A percentile compares a stretch with the other conserved stretches of the same genome.
These are phyloP conservation scores for Candida sphagnicola DNA, from an alignment of 805 yeast genomes.

Conservation along the genomic window DNA sequence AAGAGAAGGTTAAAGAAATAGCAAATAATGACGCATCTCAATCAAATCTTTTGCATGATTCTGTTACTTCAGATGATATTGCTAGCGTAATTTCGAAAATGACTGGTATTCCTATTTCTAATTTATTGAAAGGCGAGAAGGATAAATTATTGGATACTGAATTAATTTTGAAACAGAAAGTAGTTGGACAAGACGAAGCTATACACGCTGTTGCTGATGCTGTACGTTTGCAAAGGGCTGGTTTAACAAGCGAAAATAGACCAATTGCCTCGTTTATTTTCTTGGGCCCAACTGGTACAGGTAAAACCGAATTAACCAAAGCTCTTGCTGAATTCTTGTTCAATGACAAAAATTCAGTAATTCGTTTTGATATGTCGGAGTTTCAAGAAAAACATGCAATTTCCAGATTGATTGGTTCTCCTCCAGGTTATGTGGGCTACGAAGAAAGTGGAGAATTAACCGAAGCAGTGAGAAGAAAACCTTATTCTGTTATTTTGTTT, in stretches of 20 bases:
- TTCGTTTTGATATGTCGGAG: slow-evolving; percentile 96
- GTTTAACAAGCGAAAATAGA: slow-evolving; percentile 87
- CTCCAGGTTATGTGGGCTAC: slow-evolving; percentile 96
- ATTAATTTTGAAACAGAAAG: slow-evolving; percentile 65
- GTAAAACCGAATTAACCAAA: slow-evolving; percentile 94
- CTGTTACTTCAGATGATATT: slow-evolving; percentile 92
- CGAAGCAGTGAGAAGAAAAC: slow-evolving; percentile 93
- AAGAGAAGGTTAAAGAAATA: slow-evolving; percentile 50
- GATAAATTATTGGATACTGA: slow-evolving; percentile 90
- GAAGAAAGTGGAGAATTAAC: slow-evolving; percentile 96
- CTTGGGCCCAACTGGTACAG: slow-evolving; percentile 98
- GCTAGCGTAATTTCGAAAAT: slow-evolving; percentile 88
- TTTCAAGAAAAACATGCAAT: slow-evolving; percentile 93
- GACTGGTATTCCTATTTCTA: slow-evolving; percentile 94
- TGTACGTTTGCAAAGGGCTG: slow-evolving; percentile 94
- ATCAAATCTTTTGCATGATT: slow-evolving; percentile 66
- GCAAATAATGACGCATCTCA: slow-evolving; percentile 32
- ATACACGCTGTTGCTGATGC: slow-evolving; percentile 88
- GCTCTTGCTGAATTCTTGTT: slow-evolving; percentile 88
- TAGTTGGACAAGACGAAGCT: slow-evolving; percentile 95
- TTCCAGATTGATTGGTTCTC: slow-evolving; percentile 91
- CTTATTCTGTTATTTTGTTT: slow-evolving; percentile 86
- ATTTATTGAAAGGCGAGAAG: slow-evolving; percentile 90
- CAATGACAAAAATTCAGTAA: slow-evolving; percentile 81
- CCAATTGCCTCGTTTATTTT: slow-evolving; percentile 97